phyloP scores from a whole-genome alignment of 2,329 filamentous ascomycete species.

The Epichloe glyceriae region DNA sequence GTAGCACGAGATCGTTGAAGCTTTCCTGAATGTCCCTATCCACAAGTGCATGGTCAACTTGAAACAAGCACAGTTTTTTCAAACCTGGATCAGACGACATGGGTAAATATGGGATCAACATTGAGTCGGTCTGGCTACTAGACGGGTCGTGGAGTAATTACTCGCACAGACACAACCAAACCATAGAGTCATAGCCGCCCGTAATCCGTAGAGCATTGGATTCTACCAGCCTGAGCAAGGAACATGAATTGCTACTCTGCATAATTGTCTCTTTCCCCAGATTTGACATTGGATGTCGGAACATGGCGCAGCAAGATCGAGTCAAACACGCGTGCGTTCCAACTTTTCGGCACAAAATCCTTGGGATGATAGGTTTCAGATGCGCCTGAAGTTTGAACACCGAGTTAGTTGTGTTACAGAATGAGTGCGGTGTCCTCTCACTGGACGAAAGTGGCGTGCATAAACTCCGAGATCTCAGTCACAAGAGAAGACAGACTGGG shows the following conservation, averaged over 20 bases:
- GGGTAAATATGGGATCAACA: background rate
- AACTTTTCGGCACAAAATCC: background rate
- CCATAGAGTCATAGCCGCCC: background rate
- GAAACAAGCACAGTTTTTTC: background rate
- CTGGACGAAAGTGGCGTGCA: background rate
- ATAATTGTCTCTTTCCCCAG: background rate
- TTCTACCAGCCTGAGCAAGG: background rate
- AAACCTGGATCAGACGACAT: background rate
- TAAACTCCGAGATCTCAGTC: background rate
- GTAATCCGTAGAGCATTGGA: background rate
- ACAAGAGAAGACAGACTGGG: background rate
- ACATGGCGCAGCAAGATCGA: background rate
- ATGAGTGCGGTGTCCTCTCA: background rate
- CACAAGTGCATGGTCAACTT: background rate
- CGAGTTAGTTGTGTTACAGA: constrained; percentile 2
- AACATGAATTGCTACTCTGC: background rate
- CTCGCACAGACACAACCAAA: background rate
- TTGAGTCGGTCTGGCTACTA: background rate
- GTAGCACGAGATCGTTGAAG: background rate
- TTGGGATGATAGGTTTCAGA: constrained; percentile 3
- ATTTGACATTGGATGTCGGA: background rate
- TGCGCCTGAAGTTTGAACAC: background rate
- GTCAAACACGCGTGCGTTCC: background rate
- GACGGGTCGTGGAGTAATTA: background rate
- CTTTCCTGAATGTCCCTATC: background rate